Base-by-base conservation (phyloP, 1,284 basidiomycete genomes). In the Cryptococcus neoformans region DNA sequence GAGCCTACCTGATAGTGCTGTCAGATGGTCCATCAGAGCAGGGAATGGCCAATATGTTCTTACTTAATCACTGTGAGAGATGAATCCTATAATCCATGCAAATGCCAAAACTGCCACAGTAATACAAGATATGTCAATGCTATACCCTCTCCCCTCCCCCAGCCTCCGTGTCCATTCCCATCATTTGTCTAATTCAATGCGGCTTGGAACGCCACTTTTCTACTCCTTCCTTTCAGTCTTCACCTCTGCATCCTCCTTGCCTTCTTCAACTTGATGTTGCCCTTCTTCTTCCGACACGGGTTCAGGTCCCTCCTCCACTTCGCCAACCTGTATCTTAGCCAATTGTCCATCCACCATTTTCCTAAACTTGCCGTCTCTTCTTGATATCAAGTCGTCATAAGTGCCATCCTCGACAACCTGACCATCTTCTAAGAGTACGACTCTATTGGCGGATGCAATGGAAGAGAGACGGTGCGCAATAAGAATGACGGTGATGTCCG, bases 381-480 rank as follows among this genome's bases (percentile, higher is more conserved):
- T 55, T 2, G 69, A 63, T 45, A 76, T 74, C 41, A 81, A 65
- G 51, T 79, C 72, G 49, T 79, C 75, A 60, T 79, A 81, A 10
- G 73, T 67, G 6, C 80, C 80, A 54, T 77, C 74, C 67, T 81
- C 80, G 5, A 73, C 78, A 5, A 81, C 77, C 17, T 58, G 63
- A 10, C 80, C 80, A n/a, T 72, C 69, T 45, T 81, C 78, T 39
- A 81, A 69, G 17, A 81, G 69, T 9, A 81, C 70, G 44, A 81
- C 79, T 8, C 77, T 73, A 54, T 77, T 75, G 4, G 80, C 80
- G 48, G 76, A 76, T 44, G 77, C 78, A 62, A 81, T 81, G 2
- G 79, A 76, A n/a, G 76, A 80, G 6, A 81, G 64, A 36, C 80
- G 68, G 62, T 81, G 80, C 1, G 73, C 65, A 51, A 81, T 64